Evolutionary conservation across 2,329 filamentous ascomycete genomes (phyloP).

Genomic region (Fusarium mexicanum): DNA sequence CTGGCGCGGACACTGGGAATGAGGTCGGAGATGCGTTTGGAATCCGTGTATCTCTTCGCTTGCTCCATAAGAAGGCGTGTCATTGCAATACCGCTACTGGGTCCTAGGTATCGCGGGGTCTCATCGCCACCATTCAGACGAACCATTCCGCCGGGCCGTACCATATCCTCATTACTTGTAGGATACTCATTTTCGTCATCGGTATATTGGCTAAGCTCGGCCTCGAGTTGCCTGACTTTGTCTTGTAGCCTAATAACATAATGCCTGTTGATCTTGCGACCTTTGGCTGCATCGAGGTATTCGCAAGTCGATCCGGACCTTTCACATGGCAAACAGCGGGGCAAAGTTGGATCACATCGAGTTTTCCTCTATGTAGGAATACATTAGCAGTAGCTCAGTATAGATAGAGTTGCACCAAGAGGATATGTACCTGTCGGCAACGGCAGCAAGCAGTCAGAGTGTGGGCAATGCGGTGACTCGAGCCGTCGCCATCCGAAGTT

Average conservation of each 20-base stretch:
- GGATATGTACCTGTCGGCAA: conserved; percentile 74
- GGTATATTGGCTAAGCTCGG: conserved; percentile 81
- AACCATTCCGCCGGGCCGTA: conserved; percentile 86
- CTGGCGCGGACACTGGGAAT: conserved; percentile 77
- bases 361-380: conserved; percentile 79
- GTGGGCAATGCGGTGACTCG: conserved; percentile 74
- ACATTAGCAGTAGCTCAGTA: conserved; percentile 21
- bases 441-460: conserved; percentile 83
- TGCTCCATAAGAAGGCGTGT: conserved; percentile 95
- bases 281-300: conserved; percentile 91
- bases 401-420: conserved; percentile 4
- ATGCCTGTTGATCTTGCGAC: conserved; percentile 84
- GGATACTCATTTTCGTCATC: conserved; percentile 77
- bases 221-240: conserved; percentile 82
- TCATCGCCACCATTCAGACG: conserved; percentile 87
- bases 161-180: conserved; percentile 81
- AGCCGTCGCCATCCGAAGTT: conserved; percentile 59
- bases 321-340: conserved; percentile 91
- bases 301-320: conserved; percentile 91
- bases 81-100: conserved; percentile 95
- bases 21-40: conserved; percentile 90
- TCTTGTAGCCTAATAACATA: conserved; percentile 95
- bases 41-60: conserved; percentile 91
- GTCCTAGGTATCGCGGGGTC: conserved; percentile 85
- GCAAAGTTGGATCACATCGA: conserved; percentile 91